Evolutionary conservation across 352 stramenopile species (phyloP).

Genomic region (Albugo laibachii): DNA sequence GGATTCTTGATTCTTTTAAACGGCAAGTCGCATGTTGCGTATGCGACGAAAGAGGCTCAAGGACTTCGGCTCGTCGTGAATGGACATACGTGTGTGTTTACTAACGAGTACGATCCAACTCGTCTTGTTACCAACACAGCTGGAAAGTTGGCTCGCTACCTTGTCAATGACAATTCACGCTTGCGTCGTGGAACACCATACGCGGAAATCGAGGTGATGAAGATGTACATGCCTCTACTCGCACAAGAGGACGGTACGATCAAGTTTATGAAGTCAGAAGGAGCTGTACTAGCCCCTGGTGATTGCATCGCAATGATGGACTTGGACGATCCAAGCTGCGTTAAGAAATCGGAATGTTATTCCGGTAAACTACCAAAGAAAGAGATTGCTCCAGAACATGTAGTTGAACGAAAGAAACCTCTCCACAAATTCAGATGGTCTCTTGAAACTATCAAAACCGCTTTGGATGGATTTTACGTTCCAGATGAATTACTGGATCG

Average conservation of each 20-base stretch:
- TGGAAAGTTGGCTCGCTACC: slow-evolving; percentile 97
- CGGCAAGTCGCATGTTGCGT: slow-evolving; percentile 93
- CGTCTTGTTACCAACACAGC: slow-evolving; percentile 94
- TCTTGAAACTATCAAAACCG: slow-evolving; percentile 73
- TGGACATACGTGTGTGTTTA: slow-evolving; percentile 93
- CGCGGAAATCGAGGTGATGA: slow-evolving; percentile 96
- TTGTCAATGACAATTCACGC: slow-evolving; percentile 91
- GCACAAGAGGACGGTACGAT: slow-evolving; percentile 93
- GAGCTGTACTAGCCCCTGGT: slow-evolving; percentile 86
- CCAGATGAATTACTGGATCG: slow-evolving; percentile 62
- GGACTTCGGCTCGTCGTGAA: slow-evolving; percentile 88
- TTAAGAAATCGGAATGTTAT: slow-evolving; percentile 87
- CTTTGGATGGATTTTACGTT: slow-evolving; percentile 88
- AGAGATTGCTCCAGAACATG: slow-evolving; percentile 15
- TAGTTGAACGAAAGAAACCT: slow-evolving; percentile 19
- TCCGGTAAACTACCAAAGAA: slow-evolving; percentile 34
- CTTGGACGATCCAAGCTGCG: slow-evolving; percentile 94
- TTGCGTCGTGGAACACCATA: slow-evolving; percentile 72
- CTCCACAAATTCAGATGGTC: slow-evolving; percentile 27
- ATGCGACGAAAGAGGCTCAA: slow-evolving; percentile 83
- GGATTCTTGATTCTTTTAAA: slow-evolving; percentile 95
- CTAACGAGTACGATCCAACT: slow-evolving; percentile 98
- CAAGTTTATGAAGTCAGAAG: slow-evolving; percentile 90
- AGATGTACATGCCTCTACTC: slow-evolving; percentile 99
- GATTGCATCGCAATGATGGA: slow-evolving; percentile 95